These are phyloP conservation scores for Aureobasidium sp. DNA, from an alignment of 2,329 filamentous ascomycete genomes.

Conservation along the genomic window DNA sequence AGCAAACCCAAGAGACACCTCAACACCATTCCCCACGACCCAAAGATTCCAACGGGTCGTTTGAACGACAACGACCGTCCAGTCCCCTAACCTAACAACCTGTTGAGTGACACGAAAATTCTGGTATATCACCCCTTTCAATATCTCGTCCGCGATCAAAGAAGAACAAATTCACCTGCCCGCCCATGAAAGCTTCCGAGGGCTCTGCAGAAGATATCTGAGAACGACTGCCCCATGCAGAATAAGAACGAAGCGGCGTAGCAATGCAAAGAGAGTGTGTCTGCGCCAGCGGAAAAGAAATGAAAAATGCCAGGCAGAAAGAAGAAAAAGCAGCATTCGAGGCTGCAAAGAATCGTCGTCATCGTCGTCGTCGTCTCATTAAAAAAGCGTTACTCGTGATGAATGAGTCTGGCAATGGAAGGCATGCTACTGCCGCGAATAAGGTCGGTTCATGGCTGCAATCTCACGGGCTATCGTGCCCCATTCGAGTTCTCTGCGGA, in stretches of 20 bases:
- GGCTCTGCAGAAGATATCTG: neutral
- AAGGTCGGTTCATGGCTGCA: slow-evolving; percentile 91
- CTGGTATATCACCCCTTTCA: neutral
- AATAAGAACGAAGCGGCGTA: neutral
- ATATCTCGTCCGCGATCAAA: neutral
- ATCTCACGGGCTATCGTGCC: slow-evolving; percentile 80
- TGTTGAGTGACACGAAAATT: neutral
- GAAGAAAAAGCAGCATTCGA: neutral
- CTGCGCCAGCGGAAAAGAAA: neutral
- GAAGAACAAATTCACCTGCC: neutral
- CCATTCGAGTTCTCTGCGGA: slow-evolving; percentile 85
- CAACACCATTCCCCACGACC: neutral
- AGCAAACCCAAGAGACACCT: neutral
- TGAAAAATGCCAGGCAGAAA: neutral
- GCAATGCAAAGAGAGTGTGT: neutral
- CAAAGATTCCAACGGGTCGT: neutral
- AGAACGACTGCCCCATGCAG: neutral
- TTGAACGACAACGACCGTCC: neutral
- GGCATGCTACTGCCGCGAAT: slow-evolving; percentile 54
- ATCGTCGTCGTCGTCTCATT: slow-evolving; percentile 7
- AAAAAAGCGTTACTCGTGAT: slow-evolving; percentile 10
- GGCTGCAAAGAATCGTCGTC: neutral
- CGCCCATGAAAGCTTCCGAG: neutral
- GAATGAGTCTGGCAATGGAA: neutral
- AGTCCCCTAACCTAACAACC: neutral